A percentile compares a stretch with the other conserved stretches of the same genome.
These are phyloP conservation scores for Ilex aquifolium DNA, from an alignment of 257 asterid genomes.

Conservation along the genomic window DNA sequence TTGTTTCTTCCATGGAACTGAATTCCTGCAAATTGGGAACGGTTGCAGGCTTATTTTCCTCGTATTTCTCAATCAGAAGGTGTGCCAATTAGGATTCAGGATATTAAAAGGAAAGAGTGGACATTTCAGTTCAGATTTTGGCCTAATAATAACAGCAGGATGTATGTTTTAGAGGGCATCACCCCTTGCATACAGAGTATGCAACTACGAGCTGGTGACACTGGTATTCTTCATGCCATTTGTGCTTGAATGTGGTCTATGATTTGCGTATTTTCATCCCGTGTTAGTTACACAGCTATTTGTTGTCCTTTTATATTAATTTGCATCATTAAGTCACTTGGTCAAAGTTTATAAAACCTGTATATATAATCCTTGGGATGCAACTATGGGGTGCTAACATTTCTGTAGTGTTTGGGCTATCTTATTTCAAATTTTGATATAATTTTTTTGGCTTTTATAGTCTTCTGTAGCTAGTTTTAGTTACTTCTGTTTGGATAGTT, in stretches of 20 bases:
- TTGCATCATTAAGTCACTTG: too few species aligned
- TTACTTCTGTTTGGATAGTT: too few species aligned
- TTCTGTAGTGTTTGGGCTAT: too few species aligned
- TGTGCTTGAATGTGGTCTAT: not conserved
- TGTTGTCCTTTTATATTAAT: too few species aligned
- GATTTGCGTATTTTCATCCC: not conserved
- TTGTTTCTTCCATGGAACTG: not conserved
- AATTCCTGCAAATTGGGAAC: not conserved
- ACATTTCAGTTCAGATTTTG: conserved; percentile 96
- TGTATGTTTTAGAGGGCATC: conserved; percentile 98
- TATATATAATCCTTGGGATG: too few species aligned
- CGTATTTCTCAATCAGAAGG: conserved; percentile 92
- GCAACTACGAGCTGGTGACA: conserved; percentile 98
- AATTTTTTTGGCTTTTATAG: too few species aligned
- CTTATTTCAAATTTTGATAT: too few species aligned
- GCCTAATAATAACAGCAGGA: conserved; percentile 98
- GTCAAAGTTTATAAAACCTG: too few species aligned
- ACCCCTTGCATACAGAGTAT: conserved; percentile 98
- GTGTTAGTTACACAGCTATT: not conserved
- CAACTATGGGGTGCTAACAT: too few species aligned
- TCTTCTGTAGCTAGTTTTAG: too few species aligned
- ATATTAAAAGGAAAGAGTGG: conserved; percentile 94
- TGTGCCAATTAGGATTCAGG: conserved; percentile 85
- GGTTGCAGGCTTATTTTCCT: conserved; percentile 84
- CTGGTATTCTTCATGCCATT: conserved; percentile 46